Evolutionary conservation across 257 asterid genomes (phyloP).

Genomic region (Forsythia viridissima): DNA sequence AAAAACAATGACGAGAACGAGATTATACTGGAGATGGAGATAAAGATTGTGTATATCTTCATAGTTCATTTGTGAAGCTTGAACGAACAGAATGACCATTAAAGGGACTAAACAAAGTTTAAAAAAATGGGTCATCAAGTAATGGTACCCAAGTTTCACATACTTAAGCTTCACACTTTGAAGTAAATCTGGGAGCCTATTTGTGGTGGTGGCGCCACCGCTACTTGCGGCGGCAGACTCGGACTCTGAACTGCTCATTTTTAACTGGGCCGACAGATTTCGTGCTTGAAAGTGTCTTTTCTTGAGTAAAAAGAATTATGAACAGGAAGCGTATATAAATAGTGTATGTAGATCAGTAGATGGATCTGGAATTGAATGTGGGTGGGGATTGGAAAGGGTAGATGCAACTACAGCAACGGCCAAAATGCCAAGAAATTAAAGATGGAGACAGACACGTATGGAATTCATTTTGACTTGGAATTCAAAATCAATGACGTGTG

Average conservation of each 20-base stretch:
- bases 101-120: constrained; percentile 26
- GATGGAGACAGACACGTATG: neutral
- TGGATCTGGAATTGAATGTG: constrained; percentile 6
- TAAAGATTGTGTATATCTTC: constrained; percentile 25
- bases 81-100: constrained; percentile 14
- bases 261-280: neutral
- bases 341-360: neutral
- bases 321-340: neutral
- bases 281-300: neutral
- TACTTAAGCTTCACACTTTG: constrained; percentile 28
- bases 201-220: neutral
- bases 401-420: constrained; percentile 30
- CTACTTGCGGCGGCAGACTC: neutral
- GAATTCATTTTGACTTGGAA: neutral
- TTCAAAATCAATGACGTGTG: neutral
- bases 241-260: constrained; percentile 6
- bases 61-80: constrained; percentile 28
- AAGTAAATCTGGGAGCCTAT: constrained; percentile 18
- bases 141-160: constrained; percentile 37
- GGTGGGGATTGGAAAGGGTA: constrained; percentile 27
- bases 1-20: constrained; percentile 5
- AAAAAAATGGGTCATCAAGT: constrained; percentile 29
- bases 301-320: neutral
- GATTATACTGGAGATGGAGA: constrained; percentile 24
- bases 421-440: neutral